A percentile compares a stretch with the other conserved stretches of the same genome.
Conservation (phyloP, 352 stramenopile species). For the Globisporangium acanthophoron region DNA sequence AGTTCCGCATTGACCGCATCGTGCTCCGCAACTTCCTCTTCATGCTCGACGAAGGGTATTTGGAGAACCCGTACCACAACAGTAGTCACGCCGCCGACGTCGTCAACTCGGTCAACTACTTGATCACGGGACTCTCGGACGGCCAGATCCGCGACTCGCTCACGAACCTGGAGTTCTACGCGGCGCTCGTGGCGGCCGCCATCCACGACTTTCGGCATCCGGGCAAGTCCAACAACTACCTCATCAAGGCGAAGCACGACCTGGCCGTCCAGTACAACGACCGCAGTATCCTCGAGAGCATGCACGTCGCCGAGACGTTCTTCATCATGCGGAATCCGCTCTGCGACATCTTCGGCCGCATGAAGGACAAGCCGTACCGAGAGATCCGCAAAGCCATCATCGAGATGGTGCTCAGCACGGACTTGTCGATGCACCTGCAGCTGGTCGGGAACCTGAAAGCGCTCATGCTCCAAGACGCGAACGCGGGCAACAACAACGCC, state of each 20-base stretch:
- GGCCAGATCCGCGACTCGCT: constrained; percentile 68
- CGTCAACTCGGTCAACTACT: constrained; percentile 79
- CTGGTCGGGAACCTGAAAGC: constrained; percentile 75
- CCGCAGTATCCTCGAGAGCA: constrained; percentile 78
- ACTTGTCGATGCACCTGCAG: constrained; percentile 80
- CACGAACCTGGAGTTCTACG: constrained; percentile 78
- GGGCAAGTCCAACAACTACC: constrained; percentile 83
- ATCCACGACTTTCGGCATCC: constrained; percentile 86
- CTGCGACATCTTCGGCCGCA: constrained; percentile 74
- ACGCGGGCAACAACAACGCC: constrained; percentile 14
- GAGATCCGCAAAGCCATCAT: constrained; percentile 84
- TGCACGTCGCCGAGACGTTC: constrained; percentile 84
- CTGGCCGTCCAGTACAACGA: constrained; percentile 85
- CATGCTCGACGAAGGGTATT: constrained; percentile 68
- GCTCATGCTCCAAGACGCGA: constrained; percentile 62
- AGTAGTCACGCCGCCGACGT: constrained; percentile 73
- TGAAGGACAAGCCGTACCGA: constrained; percentile 74
- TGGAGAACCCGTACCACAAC: constrained; percentile 79
- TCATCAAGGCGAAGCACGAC: constrained; percentile 74
- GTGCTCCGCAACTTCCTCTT: constrained; percentile 79
- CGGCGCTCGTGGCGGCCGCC: constrained; percentile 65
- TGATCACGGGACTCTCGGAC: constrained; percentile 63
- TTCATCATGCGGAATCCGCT: constrained; percentile 66
- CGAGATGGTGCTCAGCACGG: constrained; percentile 85
- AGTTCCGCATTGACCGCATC: constrained; percentile 67